Conservation (phyloP, 1,284 basidiomycete species). For the Cutaneotrichosporon sp. region DNA sequence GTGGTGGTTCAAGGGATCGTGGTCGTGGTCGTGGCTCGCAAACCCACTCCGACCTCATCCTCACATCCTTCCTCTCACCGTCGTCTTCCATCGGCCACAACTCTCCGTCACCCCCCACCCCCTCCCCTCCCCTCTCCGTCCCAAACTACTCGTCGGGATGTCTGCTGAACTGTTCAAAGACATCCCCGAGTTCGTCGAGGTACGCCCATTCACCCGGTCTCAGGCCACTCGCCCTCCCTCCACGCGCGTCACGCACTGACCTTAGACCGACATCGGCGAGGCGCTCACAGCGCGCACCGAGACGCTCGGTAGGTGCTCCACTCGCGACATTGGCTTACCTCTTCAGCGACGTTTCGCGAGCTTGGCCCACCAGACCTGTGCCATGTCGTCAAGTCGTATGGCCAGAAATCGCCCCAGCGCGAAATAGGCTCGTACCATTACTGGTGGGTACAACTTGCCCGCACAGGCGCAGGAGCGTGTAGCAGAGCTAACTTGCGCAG, state of each 20-base stretch:
- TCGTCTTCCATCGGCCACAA: not conserved
- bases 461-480: not conserved
- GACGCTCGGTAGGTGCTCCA: constrained; percentile 64
- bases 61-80: not conserved
- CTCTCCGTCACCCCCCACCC: not conserved
- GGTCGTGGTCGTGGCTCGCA: not conserved
- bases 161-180: constrained; percentile 54
- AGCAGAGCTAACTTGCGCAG: constrained; percentile 40
- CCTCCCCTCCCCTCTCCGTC: not conserved
- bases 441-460: constrained; percentile 36
- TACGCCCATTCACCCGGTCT: constrained; percentile 30
- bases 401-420: constrained; percentile 65
- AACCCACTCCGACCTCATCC: not conserved
- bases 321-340: not conserved
- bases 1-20: not conserved
- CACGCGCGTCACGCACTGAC: not conserved
- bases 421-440: constrained; percentile 94
- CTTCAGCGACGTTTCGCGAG: constrained; percentile 82
- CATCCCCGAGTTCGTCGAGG: constrained; percentile 67
- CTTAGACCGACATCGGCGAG: constrained; percentile 84
- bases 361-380: constrained; percentile 95
- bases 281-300: constrained; percentile 85
- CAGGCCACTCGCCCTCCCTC: no score
- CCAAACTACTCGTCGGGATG: constrained; percentile 30
- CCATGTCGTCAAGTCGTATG: constrained; percentile 89